A percentile compares a stretch with the other conserved stretches of the same genome.
phyloP scores from a whole-genome alignment of 1,284 basidiomycete genomes.

The Macrocybe sp. region DNA sequence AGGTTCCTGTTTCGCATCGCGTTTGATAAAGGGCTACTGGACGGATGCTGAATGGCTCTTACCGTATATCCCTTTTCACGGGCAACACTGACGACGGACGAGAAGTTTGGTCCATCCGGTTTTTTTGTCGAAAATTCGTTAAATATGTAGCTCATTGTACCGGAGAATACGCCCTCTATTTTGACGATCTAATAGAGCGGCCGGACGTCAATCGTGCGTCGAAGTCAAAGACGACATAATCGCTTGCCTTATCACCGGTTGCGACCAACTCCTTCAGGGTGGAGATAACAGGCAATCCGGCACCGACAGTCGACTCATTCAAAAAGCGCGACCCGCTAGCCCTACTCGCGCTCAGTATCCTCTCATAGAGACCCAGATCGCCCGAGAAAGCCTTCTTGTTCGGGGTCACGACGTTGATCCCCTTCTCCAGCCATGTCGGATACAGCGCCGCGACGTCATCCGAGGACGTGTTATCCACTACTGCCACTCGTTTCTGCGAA shows the following conservation, averaged over 20 bases:
- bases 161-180: constrained; percentile 88
- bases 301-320: constrained; percentile 94
- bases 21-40: background rate
- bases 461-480: constrained; percentile 95
- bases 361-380: constrained; percentile 65
- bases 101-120: constrained; percentile 67
- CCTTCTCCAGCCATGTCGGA: constrained; percentile 74
- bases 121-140: constrained; percentile 84
- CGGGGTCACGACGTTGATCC: constrained; percentile 90
- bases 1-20: constrained; percentile 65
- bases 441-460: constrained; percentile 83
- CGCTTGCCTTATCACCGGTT: constrained; percentile 83
- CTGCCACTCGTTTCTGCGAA: constrained; percentile 55
- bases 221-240: background rate
- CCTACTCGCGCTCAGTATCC: constrained; percentile 55
- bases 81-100: constrained; percentile 85
- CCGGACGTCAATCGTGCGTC: background rate
- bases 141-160: constrained; percentile 99
- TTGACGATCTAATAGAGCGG: constrained; percentile 45
- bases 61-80: constrained; percentile 95
- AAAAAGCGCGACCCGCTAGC: constrained; percentile 67
- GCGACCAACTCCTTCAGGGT: constrained; percentile 89
- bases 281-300: constrained; percentile 89
- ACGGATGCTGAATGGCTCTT: constrained; percentile 17
- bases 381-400: constrained; percentile 98